Evolutionary conservation across 2,329 filamentous ascomycete genomes (phyloP).

Genomic region (Aureobasidium sp.): DNA sequence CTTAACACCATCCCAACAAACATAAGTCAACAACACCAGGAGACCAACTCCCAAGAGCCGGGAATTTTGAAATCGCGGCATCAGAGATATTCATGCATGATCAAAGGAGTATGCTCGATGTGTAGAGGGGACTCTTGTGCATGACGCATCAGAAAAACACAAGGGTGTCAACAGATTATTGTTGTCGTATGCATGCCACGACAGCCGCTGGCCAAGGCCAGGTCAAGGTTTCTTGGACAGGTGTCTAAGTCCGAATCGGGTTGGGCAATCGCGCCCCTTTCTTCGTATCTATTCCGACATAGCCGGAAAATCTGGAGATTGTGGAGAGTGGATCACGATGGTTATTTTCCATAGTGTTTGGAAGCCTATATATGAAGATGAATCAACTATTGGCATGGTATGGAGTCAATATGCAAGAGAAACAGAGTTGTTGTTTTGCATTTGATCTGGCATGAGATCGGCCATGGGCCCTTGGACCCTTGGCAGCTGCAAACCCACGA

Average conservation of each 20-base stretch:
- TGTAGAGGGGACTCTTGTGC: background rate
- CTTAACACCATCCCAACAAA: background rate
- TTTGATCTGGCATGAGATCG: background rate
- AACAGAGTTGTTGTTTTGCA: background rate
- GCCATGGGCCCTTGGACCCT: background rate
- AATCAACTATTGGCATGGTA: background rate
- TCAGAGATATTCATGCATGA: background rate
- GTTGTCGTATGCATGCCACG: slow-evolving; percentile 6
- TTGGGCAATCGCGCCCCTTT: background rate
- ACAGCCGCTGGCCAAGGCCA: background rate
- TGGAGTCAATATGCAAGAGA: background rate
- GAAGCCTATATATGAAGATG: background rate
- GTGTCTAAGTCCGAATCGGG: background rate
- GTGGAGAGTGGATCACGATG: background rate
- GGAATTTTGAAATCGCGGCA: background rate
- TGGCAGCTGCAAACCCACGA: background rate
- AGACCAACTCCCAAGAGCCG: background rate
- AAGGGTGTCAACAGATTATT: background rate
- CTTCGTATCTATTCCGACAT: background rate
- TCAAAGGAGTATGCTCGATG: background rate
- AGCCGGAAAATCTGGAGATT: background rate
- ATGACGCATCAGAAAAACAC: background rate
- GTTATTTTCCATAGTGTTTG: background rate
- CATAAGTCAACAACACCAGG: background rate
- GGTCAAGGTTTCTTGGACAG: slow-evolving; percentile 3